Percentiles rank a stretch among this genome's conserved stretches.
Conservation (phyloP, 2,329 filamentous ascomycete genomes). For the Calonectria ilicicola region DNA sequence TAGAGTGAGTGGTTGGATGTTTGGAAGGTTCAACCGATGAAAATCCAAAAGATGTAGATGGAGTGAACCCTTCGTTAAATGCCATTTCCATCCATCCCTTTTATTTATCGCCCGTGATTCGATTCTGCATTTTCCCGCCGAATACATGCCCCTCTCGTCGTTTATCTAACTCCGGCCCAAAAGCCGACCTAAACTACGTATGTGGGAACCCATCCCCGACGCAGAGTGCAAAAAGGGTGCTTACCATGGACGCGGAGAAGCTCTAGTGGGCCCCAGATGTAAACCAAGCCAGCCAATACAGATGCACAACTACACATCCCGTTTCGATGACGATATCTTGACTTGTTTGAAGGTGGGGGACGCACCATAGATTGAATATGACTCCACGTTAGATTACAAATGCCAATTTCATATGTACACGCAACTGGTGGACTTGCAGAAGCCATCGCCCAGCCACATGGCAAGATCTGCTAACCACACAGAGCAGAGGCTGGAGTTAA, state of each 20-base stretch:
- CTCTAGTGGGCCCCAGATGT: background rate
- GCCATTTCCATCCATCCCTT: background rate
- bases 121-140: background rate
- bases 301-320: background rate
- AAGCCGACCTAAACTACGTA: constrained; percentile 1
- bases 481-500: constrained; percentile 20
- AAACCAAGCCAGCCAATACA: background rate
- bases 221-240: background rate
- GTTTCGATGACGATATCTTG: background rate
- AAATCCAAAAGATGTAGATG: background rate
- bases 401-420: background rate
- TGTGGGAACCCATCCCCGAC: background rate
- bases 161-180: constrained; percentile 26
- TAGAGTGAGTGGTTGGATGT: background rate
- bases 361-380: background rate
- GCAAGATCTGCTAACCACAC: background rate
- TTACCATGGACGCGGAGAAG: background rate
- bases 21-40: constrained; percentile 18
- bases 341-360: background rate
- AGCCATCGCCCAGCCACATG: background rate
- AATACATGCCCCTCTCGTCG: background rate
- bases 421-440: background rate
- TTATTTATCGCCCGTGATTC: constrained; percentile 15
- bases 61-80: background rate
- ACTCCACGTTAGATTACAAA: background rate